These are phyloP conservation scores for Quercus suber DNA, from an alignment of 306 rosid species.

Conservation along the genomic window DNA sequence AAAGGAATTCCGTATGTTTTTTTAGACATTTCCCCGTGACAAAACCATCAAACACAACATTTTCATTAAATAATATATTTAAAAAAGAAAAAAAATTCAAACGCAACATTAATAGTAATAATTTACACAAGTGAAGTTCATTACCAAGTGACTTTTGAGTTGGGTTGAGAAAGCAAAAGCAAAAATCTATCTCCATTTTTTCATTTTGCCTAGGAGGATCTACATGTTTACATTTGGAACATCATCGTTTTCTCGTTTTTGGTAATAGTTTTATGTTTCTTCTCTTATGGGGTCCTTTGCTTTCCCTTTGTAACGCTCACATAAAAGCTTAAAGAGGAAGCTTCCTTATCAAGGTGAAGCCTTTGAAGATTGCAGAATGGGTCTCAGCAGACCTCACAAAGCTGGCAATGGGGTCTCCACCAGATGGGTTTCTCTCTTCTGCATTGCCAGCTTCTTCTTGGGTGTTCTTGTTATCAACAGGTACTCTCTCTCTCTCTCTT, in stretches of 20 bases:
- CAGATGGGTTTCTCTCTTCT: constrained; percentile 54
- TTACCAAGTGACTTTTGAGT: background rate
- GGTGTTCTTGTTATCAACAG: constrained; percentile 59
- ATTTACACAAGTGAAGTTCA: constrained; percentile 16
- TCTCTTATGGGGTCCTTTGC: constrained; percentile 23
- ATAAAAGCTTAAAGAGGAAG: constrained; percentile 10
- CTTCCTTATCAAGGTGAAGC: constrained; percentile 28
- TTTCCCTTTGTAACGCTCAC: constrained; percentile 7
- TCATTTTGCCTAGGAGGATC: no score
- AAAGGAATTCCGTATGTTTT: background rate
- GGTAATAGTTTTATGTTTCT: background rate
- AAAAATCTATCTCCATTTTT: no score
- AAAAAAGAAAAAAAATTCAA: no score
- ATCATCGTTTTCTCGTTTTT: background rate
- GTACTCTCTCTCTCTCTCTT: constrained; percentile 23
- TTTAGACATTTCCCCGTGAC: constrained; percentile 13
- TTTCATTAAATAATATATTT: no score
- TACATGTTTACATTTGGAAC: background rate
- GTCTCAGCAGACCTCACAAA: constrained; percentile 53
- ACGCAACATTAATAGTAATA: background rate
- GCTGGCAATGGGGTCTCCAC: constrained; percentile 50
- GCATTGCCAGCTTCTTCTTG: constrained; percentile 60
- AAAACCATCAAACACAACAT: background rate
- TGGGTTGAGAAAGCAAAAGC: constrained; percentile 13
- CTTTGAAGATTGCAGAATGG: constrained; percentile 35